Evolutionary conservation across 2,329 filamentous ascomycete genomes (phyloP).

Genomic region (Chrysoporthe austroafricana): DNA sequence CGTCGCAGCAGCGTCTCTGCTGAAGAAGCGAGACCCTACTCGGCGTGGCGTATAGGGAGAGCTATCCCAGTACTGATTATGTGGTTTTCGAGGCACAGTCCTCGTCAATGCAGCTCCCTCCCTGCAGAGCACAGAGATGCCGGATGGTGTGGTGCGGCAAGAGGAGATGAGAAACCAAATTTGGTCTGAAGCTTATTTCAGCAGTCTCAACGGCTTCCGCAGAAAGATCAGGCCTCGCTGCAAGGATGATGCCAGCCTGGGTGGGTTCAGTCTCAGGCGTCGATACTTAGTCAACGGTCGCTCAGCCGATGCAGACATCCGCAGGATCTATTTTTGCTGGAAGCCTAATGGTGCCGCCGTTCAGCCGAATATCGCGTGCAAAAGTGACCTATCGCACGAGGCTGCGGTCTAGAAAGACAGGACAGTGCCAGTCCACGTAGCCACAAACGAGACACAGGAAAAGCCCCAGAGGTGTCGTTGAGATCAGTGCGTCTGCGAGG

Average conservation of each 20-base stretch:
- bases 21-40: neutral
- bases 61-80: neutral
- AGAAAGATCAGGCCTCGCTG: neutral
- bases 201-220: slow-evolving; percentile 18
- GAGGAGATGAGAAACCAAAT: slow-evolving; percentile 17
- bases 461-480: neutral
- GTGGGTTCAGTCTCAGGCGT: neutral
- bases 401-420: neutral
- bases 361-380: neutral
- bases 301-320: neutral
- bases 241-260: slow-evolving; percentile 21
- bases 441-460: neutral
- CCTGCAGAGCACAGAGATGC: neutral
- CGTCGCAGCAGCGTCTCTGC: neutral
- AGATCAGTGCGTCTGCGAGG: neutral
- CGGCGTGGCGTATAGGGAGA: neutral
- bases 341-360: neutral
- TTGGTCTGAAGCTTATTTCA: slow-evolving; percentile 17
- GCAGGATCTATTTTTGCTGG: neutral
- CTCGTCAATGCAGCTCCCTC: neutral
- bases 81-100: neutral
- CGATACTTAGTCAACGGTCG: neutral
- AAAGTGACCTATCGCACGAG: neutral
- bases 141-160: slow-evolving; percentile 7
- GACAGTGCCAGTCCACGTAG: neutral